phyloP scores from a whole-genome alignment of 2,329 filamentous ascomycete species.

The Trichoderma gracile region DNA sequence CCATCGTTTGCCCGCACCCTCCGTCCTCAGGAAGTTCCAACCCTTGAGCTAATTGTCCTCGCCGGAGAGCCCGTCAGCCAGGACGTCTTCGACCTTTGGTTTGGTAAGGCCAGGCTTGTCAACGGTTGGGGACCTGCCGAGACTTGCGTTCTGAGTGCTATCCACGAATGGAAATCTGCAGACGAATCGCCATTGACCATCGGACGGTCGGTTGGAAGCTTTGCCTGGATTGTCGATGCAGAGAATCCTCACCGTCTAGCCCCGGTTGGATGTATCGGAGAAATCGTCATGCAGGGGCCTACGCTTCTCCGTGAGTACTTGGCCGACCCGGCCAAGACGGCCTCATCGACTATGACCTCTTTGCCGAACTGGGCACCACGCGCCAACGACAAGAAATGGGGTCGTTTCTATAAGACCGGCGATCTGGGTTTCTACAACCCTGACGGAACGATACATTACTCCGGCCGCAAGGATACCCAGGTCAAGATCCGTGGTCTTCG shows the following conservation, averaged over 20 bases:
- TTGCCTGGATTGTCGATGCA: slow-evolving; percentile 17
- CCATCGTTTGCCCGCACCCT: slow-evolving; percentile 23
- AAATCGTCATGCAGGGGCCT: slow-evolving; percentile 24
- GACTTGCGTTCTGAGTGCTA: slow-evolving; percentile 21
- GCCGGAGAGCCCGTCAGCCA: slow-evolving; percentile 23
- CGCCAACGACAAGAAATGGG: neutral
- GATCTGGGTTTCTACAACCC: slow-evolving; percentile 18
- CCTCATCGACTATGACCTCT: neutral
- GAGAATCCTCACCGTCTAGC: slow-evolving; percentile 13
- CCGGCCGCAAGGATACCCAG: slow-evolving; percentile 24
- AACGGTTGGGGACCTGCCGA: slow-evolving; percentile 26
- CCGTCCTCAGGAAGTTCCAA: slow-evolving; percentile 28
- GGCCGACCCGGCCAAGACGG: slow-evolving; percentile 17
- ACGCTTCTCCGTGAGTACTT: slow-evolving; percentile 24
- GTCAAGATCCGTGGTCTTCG: slow-evolving; percentile 26
- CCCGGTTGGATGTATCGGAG: slow-evolving; percentile 22
- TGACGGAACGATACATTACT: slow-evolving; percentile 15
- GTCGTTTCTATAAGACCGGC: slow-evolving; percentile 21
- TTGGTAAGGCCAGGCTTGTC: slow-evolving; percentile 13
- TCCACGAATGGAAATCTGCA: slow-evolving; percentile 23
- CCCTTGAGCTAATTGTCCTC: slow-evolving; percentile 20
- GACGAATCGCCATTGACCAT: slow-evolving; percentile 22
- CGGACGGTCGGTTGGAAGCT: slow-evolving; percentile 20
- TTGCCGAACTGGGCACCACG: slow-evolving; percentile 19
- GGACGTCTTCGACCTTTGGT: slow-evolving; percentile 25